Conservation (phyloP, 2,329 filamentous ascomycete genomes). For the Penicillium sclerotigenum region DNA sequence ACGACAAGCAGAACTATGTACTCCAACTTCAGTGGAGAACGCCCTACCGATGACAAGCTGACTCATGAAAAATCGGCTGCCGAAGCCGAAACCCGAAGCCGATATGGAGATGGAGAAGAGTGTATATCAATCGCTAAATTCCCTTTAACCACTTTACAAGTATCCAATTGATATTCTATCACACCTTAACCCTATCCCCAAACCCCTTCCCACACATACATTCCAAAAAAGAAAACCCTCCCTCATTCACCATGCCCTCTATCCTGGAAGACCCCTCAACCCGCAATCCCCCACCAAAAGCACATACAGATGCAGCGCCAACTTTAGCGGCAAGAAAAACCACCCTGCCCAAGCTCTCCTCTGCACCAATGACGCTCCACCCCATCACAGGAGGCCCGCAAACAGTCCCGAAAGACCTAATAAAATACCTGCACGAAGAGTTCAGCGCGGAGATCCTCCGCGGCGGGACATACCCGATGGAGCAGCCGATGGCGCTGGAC, state of each 20-base stretch:
- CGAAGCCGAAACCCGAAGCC: neutral
- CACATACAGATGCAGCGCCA: slow-evolving; percentile 18
- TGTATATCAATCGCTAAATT: slow-evolving; percentile 1
- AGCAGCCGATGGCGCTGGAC: slow-evolving; percentile 30
- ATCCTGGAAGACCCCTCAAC: slow-evolving; percentile 37
- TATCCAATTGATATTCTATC: neutral
- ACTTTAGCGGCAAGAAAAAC: slow-evolving; percentile 23
- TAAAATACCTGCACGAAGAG: slow-evolving; percentile 31
- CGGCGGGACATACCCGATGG: slow-evolving; percentile 41
- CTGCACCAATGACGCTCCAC: slow-evolving; percentile 28
- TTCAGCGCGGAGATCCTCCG: slow-evolving; percentile 36
- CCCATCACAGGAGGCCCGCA: slow-evolving; percentile 25
- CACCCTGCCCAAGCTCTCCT: slow-evolving; percentile 25
- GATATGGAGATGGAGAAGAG: neutral
- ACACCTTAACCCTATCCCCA: neutral
- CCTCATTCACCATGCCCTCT: slow-evolving; percentile 28
- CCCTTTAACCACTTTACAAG: neutral
- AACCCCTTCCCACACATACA: neutral
- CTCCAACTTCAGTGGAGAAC: slow-evolving; percentile 8
- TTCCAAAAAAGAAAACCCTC: neutral
- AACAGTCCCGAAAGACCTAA: slow-evolving; percentile 24
- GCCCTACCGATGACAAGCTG: slow-evolving; percentile 23
- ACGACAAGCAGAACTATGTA: neutral
- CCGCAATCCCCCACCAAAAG: slow-evolving; percentile 26
- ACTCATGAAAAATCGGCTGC: slow-evolving; percentile 12